Evolutionary conservation across 257 asterid species (phyloP).

Genomic region (Ophiorrhiza pumila): DNA sequence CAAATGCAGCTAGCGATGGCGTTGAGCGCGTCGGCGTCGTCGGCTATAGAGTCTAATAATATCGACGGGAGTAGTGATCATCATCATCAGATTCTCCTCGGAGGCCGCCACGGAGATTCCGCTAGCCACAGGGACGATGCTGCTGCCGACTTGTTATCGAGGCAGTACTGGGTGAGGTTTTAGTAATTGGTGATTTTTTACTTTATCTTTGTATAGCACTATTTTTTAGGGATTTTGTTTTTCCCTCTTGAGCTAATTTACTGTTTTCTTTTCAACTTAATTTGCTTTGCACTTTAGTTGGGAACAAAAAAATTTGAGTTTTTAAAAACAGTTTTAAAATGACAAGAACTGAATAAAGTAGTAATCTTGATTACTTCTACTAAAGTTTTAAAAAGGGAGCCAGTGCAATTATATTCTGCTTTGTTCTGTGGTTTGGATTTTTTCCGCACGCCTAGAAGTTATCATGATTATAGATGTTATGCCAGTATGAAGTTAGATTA

Average conservation of each 20-base stretch:
- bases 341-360: neutral
- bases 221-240: neutral
- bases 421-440: neutral
- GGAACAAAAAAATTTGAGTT: neutral
- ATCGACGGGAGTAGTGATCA: constrained; percentile 39
- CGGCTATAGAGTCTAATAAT: constrained; percentile 42
- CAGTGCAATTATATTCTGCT: neutral
- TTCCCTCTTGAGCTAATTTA: neutral
- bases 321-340: neutral
- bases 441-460: neutral
- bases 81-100: constrained; percentile 30
- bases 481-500: neutral
- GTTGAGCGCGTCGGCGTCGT: constrained; percentile 74
- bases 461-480: neutral
- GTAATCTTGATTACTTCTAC: neutral
- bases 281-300: neutral
- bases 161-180: constrained; percentile 84
- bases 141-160: constrained; percentile 82
- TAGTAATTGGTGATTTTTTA: neutral
- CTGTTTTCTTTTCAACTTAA: neutral
- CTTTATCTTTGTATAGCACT: neutral
- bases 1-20: constrained; percentile 95
- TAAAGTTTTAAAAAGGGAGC: neutral
- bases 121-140: constrained; percentile 40
- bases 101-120: constrained; percentile 20